Conservation (phyloP, 768 basidiomycete genomes). For the Filobasidium floriforme region DNA sequence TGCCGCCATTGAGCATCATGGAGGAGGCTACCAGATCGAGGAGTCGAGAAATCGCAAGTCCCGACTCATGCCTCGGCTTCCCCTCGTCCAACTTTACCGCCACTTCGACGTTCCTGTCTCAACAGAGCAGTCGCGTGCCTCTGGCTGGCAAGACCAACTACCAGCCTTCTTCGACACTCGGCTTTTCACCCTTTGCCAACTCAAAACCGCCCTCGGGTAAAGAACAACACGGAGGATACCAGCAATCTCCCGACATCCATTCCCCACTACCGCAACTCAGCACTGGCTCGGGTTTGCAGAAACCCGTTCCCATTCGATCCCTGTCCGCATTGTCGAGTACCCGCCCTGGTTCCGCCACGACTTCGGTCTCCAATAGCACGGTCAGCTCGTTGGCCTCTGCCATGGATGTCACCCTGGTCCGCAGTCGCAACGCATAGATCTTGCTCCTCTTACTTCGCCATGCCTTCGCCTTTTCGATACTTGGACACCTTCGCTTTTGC, state of each 20-base stretch:
- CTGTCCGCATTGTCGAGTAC: background rate
- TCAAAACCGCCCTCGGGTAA: no score
- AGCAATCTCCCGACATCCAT: background rate
- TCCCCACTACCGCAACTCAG: background rate
- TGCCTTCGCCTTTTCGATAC: no score
- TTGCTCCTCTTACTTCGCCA: background rate
- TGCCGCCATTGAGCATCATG: no score
- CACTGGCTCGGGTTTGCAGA: background rate
- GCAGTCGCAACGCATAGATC: constrained; percentile 1
- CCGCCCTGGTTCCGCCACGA: background rate
- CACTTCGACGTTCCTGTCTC: no score
- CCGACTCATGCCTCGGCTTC: no score
- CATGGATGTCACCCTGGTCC: constrained; percentile 17
- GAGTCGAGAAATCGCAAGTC: no score
- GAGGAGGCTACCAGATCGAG: no score
- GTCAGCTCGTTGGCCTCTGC: constrained; percentile 18
- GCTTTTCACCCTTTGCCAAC: background rate
- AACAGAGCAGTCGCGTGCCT: no score
- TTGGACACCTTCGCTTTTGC: no score
- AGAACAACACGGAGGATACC: background rate
- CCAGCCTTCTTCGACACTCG: no score
- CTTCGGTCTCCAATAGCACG: background rate
- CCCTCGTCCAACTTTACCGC: no score
- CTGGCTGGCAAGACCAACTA: no score
- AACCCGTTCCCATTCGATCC: background rate